Percentiles rank a stretch among this genome's conserved stretches.
Conservation (phyloP, 2,329 filamentous ascomycete species). For the Neoascochyta sp. region DNA sequence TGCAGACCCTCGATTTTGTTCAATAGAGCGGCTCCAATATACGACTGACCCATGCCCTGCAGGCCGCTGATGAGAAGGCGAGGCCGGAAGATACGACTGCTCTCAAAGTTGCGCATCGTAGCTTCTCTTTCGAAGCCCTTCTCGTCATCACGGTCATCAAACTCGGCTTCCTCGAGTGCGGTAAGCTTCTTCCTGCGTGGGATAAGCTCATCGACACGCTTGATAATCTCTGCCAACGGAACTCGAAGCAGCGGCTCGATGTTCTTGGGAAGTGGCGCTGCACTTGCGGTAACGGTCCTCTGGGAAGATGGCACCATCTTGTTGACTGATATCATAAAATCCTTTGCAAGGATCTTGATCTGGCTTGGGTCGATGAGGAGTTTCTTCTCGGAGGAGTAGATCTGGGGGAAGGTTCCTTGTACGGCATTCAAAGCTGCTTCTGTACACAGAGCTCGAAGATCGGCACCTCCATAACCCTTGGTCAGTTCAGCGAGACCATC, state of each 20-base stretch:
- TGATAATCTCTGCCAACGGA: constrained; percentile 67
- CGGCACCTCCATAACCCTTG: constrained; percentile 95
- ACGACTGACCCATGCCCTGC: constrained; percentile 89
- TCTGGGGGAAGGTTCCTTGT: constrained; percentile 92
- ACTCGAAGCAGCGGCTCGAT: constrained; percentile 77
- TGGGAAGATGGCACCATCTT: constrained; percentile 96
- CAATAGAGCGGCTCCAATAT: constrained; percentile 78
- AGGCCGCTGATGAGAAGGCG: constrained; percentile 78
- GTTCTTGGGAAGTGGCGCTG: constrained; percentile 71
- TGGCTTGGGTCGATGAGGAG: constrained; percentile 79
- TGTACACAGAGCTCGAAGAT: constrained; percentile 88
- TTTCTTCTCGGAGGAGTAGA: constrained; percentile 87
- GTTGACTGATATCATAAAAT: constrained; percentile 96
- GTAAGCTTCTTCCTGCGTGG: constrained; percentile 83
- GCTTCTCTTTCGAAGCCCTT: constrained; percentile 82
- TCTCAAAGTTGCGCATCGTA: constrained; percentile 70
- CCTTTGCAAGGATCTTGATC: constrained; percentile 83
- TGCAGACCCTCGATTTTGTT: constrained; percentile 92
- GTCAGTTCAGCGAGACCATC: constrained; percentile 79
- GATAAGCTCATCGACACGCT: constrained; percentile 68
- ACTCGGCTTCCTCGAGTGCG: constrained; percentile 91
- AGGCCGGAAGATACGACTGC: constrained; percentile 81
- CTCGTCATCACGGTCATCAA: constrained; percentile 77
- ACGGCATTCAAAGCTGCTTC: constrained; percentile 95
- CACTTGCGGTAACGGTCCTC: constrained; percentile 78